Evolutionary conservation across 2,329 filamentous ascomycete species (phyloP).

Genomic region (Nemania diffusa): DNA sequence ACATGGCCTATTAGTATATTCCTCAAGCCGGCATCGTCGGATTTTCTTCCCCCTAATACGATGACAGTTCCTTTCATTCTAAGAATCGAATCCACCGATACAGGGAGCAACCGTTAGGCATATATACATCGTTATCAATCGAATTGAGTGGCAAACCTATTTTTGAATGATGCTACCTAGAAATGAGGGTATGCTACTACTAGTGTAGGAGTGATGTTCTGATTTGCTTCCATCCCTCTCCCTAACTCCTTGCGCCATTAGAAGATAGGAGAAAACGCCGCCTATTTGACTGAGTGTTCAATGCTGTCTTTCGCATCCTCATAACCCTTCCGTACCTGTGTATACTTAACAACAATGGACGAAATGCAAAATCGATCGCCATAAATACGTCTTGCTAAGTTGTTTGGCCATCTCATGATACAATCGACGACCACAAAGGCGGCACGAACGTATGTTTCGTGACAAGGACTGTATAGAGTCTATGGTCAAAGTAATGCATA

Average conservation of each 20-base stretch:
- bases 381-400: slow-evolving; percentile 32
- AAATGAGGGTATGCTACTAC: slow-evolving; percentile 32
- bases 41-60: background rate
- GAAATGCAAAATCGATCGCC: slow-evolving; percentile 34
- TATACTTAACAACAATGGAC: slow-evolving; percentile 37
- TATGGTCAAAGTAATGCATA: slow-evolving; percentile 28
- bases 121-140: background rate
- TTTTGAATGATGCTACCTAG: slow-evolving; percentile 35
- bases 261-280: slow-evolving; percentile 33
- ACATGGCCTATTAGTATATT: too few relatives aligned
- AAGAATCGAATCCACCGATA: background rate
- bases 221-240: slow-evolving; percentile 37
- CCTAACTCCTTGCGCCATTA: slow-evolving; percentile 35
- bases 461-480: slow-evolving; percentile 13
- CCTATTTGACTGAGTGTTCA: slow-evolving; percentile 42
- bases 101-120: background rate
- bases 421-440: slow-evolving; percentile 32
- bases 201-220: slow-evolving; percentile 32
- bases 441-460: slow-evolving; percentile 12
- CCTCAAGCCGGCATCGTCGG: background rate
- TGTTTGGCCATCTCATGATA: slow-evolving; percentile 36
- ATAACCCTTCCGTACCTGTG: slow-evolving; percentile 35
- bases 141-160: slow-evolving; percentile 10
- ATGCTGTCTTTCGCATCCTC: slow-evolving; percentile 39
- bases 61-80: background rate